These are phyloP conservation scores for Scopulariopsis brevicaulis DNA, from an alignment of 2,329 filamentous ascomycete genomes.

Conservation along the genomic window DNA sequence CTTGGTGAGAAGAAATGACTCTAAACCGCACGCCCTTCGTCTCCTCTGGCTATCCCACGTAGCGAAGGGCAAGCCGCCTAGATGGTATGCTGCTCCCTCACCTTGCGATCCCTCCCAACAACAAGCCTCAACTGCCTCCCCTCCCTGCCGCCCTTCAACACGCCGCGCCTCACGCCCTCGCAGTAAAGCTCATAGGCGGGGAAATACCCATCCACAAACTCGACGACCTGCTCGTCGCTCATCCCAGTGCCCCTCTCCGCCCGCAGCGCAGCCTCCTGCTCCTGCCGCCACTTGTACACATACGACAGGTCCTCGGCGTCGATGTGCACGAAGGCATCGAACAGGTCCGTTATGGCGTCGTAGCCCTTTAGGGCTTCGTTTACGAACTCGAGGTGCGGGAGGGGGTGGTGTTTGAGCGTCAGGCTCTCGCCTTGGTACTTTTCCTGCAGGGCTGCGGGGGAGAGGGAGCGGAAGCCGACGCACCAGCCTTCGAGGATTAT, in stretches of 20 bases:
- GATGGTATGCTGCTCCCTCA: conserved; percentile 43
- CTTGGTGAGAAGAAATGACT: background rate
- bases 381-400: conserved; percentile 37
- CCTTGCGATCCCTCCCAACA: conserved; percentile 47
- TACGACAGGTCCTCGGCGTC: conserved; percentile 62
- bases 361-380: conserved; percentile 36
- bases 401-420: conserved; percentile 33
- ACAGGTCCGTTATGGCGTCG: conserved; percentile 33
- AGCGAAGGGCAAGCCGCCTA: conserved; percentile 8
- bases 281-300: conserved; percentile 74
- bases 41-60: background rate
- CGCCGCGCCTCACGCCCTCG: conserved; percentile 43
- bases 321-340: conserved; percentile 46
- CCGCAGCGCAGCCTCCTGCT: conserved; percentile 68
- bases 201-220: conserved; percentile 61
- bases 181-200: conserved; percentile 63
- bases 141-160: conserved; percentile 33
- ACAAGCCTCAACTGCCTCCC: conserved; percentile 50
- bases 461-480: conserved; percentile 64
- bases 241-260: conserved; percentile 61
- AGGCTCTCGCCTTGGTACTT: conserved; percentile 38
- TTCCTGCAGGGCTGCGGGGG: conserved; percentile 35
- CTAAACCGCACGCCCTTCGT: background rate
- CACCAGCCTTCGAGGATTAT: conserved; percentile 88
- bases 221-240: conserved; percentile 66